phyloP scores from a whole-genome alignment of 805 yeast species.

The Starmerella asiatica region DNA sequence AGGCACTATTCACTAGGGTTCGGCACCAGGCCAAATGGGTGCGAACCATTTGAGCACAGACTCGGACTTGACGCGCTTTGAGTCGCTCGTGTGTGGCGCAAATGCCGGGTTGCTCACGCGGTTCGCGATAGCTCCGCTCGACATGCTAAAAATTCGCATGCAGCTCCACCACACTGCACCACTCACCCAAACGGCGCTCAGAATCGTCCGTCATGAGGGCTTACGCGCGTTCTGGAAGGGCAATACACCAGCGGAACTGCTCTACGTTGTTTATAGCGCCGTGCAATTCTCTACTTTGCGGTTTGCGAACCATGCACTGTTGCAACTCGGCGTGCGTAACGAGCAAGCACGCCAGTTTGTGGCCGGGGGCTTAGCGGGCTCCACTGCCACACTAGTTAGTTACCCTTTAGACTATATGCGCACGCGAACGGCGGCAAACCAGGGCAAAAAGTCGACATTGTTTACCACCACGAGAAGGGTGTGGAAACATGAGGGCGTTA shows the following conservation, averaged over 20 bases:
- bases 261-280: constrained; percentile 78
- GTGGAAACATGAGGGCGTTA: constrained; percentile 31
- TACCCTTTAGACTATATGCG: constrained; percentile 87
- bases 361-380: constrained; percentile 70
- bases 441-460: constrained; percentile 11
- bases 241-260: constrained; percentile 75
- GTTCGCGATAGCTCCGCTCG: constrained; percentile 61
- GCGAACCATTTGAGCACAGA: constrained; percentile 28
- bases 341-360: constrained; percentile 36
- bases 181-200: constrained; percentile 26
- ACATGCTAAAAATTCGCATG: constrained; percentile 60
- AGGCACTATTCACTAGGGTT: too few species aligned
- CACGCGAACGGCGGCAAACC: constrained; percentile 68
- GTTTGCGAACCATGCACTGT: constrained; percentile 30
- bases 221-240: constrained; percentile 84
- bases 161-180: constrained; percentile 37
- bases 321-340: constrained; percentile 7
- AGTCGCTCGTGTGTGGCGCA: constrained; percentile 58
- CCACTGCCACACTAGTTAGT: constrained; percentile 54
- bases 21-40: not conserved
- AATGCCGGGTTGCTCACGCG: constrained; percentile 53
- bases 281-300: constrained; percentile 68
- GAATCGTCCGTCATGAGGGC: constrained; percentile 52
- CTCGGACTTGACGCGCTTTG: constrained; percentile 37
- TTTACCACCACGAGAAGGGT: constrained; percentile 27